Evolutionary conservation across 2,329 filamentous ascomycete species (phyloP).

Genomic region (Cladosporium sp.): DNA sequence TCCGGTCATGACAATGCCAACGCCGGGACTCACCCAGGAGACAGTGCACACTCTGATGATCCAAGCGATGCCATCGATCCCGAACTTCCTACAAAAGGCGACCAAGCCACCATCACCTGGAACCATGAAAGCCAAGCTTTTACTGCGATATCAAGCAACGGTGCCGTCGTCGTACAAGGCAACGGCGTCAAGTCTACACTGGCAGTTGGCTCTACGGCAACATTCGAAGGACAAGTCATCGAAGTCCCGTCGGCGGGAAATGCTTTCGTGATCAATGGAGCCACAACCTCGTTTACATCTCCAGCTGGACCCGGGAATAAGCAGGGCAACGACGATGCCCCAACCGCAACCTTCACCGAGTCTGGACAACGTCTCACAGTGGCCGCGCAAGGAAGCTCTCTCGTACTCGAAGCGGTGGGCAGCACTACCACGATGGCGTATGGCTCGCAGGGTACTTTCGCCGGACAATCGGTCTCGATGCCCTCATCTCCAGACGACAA

Average conservation of each 20-base stretch:
- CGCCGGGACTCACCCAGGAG: background rate
- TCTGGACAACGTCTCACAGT: background rate
- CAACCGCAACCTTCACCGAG: background rate
- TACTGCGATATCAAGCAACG: background rate
- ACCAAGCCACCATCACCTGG: background rate
- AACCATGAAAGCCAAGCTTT: background rate
- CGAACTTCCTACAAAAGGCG: background rate
- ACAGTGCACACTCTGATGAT: background rate
- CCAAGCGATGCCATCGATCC: background rate
- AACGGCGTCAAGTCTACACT: background rate
- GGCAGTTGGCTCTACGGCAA: background rate
- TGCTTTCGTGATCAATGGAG: background rate
- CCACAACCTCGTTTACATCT: background rate
- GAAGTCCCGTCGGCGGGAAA: background rate
- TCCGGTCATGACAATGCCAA: background rate
- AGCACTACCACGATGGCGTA: background rate
- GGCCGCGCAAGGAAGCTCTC: background rate
- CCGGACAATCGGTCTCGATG: background rate
- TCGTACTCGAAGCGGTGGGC: background rate
- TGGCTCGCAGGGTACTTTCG: background rate
- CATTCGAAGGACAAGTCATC: conserved; percentile 1
- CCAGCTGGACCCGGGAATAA: background rate
- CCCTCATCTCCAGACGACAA: background rate
- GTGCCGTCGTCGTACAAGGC: background rate
- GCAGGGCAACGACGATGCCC: background rate